These are phyloP conservation scores for Colletotrichum coccodes DNA, from an alignment of 2,329 filamentous ascomycete genomes.

Conservation along the genomic window DNA sequence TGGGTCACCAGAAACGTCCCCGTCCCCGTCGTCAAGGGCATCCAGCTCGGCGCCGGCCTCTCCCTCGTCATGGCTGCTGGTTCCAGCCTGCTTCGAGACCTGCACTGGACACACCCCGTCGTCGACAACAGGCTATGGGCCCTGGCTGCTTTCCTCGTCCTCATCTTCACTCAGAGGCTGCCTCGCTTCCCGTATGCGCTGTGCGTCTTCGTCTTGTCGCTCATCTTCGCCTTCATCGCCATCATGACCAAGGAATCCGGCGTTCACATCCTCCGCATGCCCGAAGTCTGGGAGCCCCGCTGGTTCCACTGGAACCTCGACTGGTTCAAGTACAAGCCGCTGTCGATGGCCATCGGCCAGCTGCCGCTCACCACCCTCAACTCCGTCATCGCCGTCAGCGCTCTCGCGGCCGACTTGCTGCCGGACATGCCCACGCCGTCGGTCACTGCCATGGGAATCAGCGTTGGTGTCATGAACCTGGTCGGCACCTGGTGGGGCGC, in stretches of 20 bases:
- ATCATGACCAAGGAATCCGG: slow-evolving; percentile 40
- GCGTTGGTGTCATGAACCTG: slow-evolving; percentile 86
- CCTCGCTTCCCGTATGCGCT: slow-evolving; percentile 83
- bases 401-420: slow-evolving; percentile 81
- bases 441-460: slow-evolving; percentile 82
- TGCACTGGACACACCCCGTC: slow-evolving; percentile 75
- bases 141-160: slow-evolving; percentile 75
- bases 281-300: slow-evolving; percentile 70
- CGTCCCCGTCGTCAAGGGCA: slow-evolving; percentile 90
- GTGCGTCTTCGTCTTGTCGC: slow-evolving; percentile 73
- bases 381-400: slow-evolving; percentile 87
- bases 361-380: slow-evolving; percentile 92
- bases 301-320: slow-evolving; percentile 56
- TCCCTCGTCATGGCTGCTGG: slow-evolving; percentile 85
- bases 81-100: slow-evolving; percentile 70
- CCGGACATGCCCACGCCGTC: slow-evolving; percentile 74
- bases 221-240: slow-evolving; percentile 68
- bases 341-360: slow-evolving; percentile 80
- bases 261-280: slow-evolving; percentile 54
- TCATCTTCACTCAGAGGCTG: slow-evolving; percentile 74
- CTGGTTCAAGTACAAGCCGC: slow-evolving; percentile 44
- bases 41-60: slow-evolving; percentile 91
- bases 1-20: slow-evolving; percentile 81
- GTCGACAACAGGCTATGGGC: slow-evolving; percentile 85
- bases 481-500: slow-evolving; percentile 89